These are phyloP conservation scores for Metschnikowia baotianmanensis DNA, from an alignment of 805 yeast genomes.

Conservation along the genomic window DNA sequence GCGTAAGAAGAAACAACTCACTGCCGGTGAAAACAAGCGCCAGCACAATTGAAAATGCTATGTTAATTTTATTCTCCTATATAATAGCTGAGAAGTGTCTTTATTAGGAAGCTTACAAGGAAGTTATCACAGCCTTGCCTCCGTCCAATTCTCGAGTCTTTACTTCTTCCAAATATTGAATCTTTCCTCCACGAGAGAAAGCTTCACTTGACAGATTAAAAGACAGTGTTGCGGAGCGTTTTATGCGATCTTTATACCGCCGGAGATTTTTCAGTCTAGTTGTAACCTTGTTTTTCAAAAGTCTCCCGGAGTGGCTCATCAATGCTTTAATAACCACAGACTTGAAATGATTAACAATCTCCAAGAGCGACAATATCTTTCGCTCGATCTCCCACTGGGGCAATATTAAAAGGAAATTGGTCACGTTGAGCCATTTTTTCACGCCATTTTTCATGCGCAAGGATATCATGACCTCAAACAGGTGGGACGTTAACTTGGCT, in stretches of 20 bases:
- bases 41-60: conserved; percentile 23
- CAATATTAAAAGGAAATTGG: conserved; percentile 31
- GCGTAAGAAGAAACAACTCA: conserved; percentile 38
- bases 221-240: neutral
- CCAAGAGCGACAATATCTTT: conserved; percentile 33
- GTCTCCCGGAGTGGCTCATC: conserved; percentile 34
- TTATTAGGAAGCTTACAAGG: too few relatives aligned
- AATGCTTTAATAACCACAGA: conserved; percentile 31
- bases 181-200: too few relatives aligned
- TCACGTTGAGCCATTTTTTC: conserved; percentile 36
- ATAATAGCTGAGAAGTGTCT: too few relatives aligned
- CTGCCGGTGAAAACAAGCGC: conserved; percentile 36
- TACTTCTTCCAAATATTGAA: too few relatives aligned
- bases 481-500: conserved; percentile 41
- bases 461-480: conserved; percentile 33
- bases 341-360: conserved; percentile 33
- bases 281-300: conserved; percentile 33
- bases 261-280: conserved; percentile 8
- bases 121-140: neutral
- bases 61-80: neutral
- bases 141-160: neutral
- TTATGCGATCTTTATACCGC: neutral
- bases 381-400: conserved; percentile 34
- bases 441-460: conserved; percentile 34
- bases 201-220: neutral